These are phyloP conservation scores for Fusarium floridanum DNA, from an alignment of 2,329 filamentous ascomycete species.

Conservation along the genomic window DNA sequence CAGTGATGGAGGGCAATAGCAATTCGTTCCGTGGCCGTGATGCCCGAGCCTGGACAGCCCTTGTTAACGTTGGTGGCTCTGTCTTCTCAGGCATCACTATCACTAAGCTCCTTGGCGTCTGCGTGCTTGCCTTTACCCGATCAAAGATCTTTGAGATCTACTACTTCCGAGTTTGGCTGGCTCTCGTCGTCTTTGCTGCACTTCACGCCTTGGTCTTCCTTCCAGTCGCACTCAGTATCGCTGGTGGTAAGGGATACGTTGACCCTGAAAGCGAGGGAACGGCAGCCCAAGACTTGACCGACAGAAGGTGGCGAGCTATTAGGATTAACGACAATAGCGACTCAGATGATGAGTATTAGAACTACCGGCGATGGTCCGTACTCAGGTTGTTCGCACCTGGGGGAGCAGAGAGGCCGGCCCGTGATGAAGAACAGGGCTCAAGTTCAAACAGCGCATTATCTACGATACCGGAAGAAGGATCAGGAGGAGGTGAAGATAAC, in stretches of 20 bases:
- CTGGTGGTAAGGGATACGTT: slow-evolving; percentile 88
- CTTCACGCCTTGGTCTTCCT: slow-evolving; percentile 91
- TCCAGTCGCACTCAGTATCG: slow-evolving; percentile 87
- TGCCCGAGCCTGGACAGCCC: slow-evolving; percentile 89
- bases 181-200: slow-evolving; percentile 89
- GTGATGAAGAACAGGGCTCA: not conserved
- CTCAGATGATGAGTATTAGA: slow-evolving; percentile 74
- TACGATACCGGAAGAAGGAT: slow-evolving; percentile 1
- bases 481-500: not conserved
- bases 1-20: slow-evolving; percentile 82
- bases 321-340: slow-evolving; percentile 81
- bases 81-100: slow-evolving; percentile 97
- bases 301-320: slow-evolving; percentile 81
- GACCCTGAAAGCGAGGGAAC: slow-evolving; percentile 90
- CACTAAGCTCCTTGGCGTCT: slow-evolving; percentile 93
- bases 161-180: slow-evolving; percentile 97
- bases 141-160: slow-evolving; percentile 99
- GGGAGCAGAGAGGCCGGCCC: not conserved
- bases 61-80: slow-evolving; percentile 93
- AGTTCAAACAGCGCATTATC: not conserved
- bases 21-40: slow-evolving; percentile 84
- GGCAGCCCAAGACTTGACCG: slow-evolving; percentile 88
- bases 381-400: not conserved
- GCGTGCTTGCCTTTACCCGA: slow-evolving; percentile 90
- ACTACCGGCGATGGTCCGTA: slow-evolving; percentile 11